Percentiles rank a stretch among this genome's conserved stretches.
Conservation (phyloP, 148 eudicot species). For the Fagopyrum homotropicum region DNA sequence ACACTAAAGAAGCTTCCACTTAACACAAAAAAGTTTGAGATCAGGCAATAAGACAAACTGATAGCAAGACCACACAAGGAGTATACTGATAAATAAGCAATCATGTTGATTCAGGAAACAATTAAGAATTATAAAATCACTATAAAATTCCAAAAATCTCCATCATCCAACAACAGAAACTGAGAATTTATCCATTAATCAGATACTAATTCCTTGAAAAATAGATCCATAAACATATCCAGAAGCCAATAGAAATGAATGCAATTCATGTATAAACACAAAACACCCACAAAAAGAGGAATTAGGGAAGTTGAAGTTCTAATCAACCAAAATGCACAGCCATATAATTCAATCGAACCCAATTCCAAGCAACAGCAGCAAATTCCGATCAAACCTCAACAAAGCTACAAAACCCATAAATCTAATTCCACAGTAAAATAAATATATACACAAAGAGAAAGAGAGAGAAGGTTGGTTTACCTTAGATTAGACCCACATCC, state of each 20-base stretch:
- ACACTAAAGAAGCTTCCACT: background rate
- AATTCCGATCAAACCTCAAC: conserved; percentile 8
- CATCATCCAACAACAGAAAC: background rate
- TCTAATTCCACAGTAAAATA: conserved; percentile 15
- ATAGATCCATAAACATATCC: background rate
- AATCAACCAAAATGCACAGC: background rate
- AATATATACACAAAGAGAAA: background rate
- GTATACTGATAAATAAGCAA: background rate
- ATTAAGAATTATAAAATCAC: background rate
- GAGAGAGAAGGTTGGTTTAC: conserved; percentile 27
- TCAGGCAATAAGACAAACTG: background rate
- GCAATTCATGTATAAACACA: conserved; percentile 1
- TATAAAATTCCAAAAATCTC: background rate
- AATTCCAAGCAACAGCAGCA: conserved; percentile 2
- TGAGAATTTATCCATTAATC: background rate
- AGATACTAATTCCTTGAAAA: background rate
- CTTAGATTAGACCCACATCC: conserved; percentile 58
- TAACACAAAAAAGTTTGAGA: background rate
- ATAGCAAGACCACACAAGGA: background rate
- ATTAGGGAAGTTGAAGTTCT: background rate
- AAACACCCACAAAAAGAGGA: background rate
- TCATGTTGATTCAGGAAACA: background rate
- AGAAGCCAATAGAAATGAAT: background rate
- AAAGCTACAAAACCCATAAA: conserved; percentile 10
- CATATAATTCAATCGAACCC: background rate